Evolutionary conservation across 2,329 filamentous ascomycete genomes (phyloP).

Genomic region (Apiospora pterosperma): DNA sequence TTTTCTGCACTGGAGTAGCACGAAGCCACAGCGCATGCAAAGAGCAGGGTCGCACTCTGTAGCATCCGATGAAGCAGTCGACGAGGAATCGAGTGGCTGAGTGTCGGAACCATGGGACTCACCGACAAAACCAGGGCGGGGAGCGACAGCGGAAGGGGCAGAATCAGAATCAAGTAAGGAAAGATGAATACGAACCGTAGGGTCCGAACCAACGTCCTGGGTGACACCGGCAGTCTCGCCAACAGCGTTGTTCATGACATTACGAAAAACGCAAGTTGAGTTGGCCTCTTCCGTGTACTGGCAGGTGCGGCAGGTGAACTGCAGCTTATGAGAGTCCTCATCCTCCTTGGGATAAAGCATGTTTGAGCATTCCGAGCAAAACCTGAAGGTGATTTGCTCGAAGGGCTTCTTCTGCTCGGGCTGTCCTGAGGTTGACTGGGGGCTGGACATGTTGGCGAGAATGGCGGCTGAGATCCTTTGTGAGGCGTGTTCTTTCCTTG

Average conservation of each 20-base stretch:
- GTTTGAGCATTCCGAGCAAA: conserved; percentile 99
- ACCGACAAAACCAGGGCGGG: conserved; percentile 6
- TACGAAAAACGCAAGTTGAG: conserved; percentile 92
- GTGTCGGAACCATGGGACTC: conserved; percentile 1
- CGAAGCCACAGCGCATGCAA: conserved; percentile 28
- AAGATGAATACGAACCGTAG: conserved; percentile 79
- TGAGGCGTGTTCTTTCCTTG: neutral
- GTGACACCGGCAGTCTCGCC: conserved; percentile 97
- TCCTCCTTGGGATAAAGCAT: conserved; percentile 98
- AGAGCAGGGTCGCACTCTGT: conserved; percentile 17
- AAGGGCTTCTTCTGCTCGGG: conserved; percentile 41
- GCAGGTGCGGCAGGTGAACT: conserved; percentile 96
- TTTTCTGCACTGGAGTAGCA: conserved; percentile 25
- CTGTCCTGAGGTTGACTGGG: conserved; percentile 47
- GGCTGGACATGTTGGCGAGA: conserved; percentile 49
- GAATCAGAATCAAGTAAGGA: conserved; percentile 27
- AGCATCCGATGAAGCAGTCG: conserved; percentile 7
- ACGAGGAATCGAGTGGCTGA: neutral
- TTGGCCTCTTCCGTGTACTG: conserved; percentile 83
- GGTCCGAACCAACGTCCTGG: conserved; percentile 94
- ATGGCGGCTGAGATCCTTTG: conserved; percentile 7
- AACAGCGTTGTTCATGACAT: conserved; percentile 85
- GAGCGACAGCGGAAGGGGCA: conserved; percentile 18
- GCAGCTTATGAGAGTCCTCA: conserved; percentile 73
- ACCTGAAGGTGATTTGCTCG: conserved; percentile 91